Evolutionary conservation across 2,329 filamentous ascomycete species (phyloP).

Genomic region (Alternaria ethzedia): DNA sequence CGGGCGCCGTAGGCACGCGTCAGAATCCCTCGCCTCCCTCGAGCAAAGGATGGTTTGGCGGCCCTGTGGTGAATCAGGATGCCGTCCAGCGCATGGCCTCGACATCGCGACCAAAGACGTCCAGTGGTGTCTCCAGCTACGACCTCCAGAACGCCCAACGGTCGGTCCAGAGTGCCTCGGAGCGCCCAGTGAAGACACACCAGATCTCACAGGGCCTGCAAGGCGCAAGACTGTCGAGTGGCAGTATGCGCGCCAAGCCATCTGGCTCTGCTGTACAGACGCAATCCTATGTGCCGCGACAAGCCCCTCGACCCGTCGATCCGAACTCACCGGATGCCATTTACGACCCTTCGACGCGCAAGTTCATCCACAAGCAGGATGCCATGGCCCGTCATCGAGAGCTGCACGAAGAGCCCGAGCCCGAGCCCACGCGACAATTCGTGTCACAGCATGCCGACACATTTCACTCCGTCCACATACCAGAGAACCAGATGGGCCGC

Average conservation of each 20-base stretch:
- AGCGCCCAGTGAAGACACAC: slow-evolving; percentile 51
- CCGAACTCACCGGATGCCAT: slow-evolving; percentile 47
- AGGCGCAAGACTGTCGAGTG: slow-evolving; percentile 54
- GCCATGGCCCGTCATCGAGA: slow-evolving; percentile 44
- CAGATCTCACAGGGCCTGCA: slow-evolving; percentile 43
- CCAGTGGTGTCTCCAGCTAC: slow-evolving; percentile 25
- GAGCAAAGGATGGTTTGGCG: slow-evolving; percentile 48
- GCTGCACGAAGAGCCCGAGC: slow-evolving; percentile 35
- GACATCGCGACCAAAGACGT: slow-evolving; percentile 36
- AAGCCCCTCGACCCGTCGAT: slow-evolving; percentile 36
- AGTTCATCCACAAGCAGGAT: slow-evolving; percentile 46
- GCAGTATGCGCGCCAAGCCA: slow-evolving; percentile 59
- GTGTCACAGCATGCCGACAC: slow-evolving; percentile 26
- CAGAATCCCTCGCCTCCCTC: slow-evolving; percentile 19
- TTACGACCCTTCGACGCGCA: slow-evolving; percentile 46
- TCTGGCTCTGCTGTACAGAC: slow-evolving; percentile 56
- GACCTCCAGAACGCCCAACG: slow-evolving; percentile 37
- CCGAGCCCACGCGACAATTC: slow-evolving; percentile 24
- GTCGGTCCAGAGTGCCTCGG: slow-evolving; percentile 44
- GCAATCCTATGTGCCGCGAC: slow-evolving; percentile 22
- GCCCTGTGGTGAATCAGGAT: slow-evolving; percentile 44
- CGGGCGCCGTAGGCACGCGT: slow-evolving; percentile 30
- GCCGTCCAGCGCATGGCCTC: slow-evolving; percentile 36
- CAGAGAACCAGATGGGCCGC: slow-evolving; percentile 13
- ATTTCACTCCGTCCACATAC: slow-evolving; percentile 13